A percentile compares a stretch with the other conserved stretches of the same genome.
phyloP scores from a whole-genome alignment of 371 early-diverging fungal genomes.

The Fennellomyces sp. region DNA sequence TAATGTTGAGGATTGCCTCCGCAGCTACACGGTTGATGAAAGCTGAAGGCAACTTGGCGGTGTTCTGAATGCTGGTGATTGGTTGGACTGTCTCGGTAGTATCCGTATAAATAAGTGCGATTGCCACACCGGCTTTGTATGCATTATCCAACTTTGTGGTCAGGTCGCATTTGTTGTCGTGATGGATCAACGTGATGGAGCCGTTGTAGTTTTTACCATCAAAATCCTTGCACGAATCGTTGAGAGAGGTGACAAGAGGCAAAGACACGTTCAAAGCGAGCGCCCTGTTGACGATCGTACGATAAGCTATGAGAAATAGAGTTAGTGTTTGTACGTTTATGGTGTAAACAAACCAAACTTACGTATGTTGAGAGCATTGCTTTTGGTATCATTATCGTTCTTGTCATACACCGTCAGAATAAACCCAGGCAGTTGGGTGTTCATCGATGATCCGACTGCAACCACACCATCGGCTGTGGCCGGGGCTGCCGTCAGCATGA shows the following conservation, averaged over 20 bases:
- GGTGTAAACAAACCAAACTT: neutral
- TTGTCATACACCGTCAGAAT: neutral
- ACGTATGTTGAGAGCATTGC: neutral
- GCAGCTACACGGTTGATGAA: neutral
- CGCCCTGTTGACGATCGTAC: neutral
- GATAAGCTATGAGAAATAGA: neutral
- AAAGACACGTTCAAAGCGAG: neutral
- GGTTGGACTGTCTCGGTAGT: neutral
- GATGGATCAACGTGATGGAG: neutral
- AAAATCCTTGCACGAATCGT: neutral
- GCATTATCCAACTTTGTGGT: neutral
- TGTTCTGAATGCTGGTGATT: neutral
- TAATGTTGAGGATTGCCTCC: neutral
- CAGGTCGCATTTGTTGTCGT: neutral
- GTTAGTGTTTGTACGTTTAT: neutral
- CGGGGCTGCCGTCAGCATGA: constrained; percentile 61
- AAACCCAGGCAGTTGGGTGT: constrained; percentile 7
- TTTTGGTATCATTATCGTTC: neutral
- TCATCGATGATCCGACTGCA: constrained; percentile 70
- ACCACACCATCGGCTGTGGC: constrained; percentile 60
- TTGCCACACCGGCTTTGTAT: neutral
- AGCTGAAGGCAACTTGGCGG: neutral
- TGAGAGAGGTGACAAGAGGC: neutral
- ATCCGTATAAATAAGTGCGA: neutral
- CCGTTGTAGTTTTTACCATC: neutral